Evolutionary conservation across 2,329 filamentous ascomycete species (phyloP).

Genomic region (Lachnellula subtilissima): DNA sequence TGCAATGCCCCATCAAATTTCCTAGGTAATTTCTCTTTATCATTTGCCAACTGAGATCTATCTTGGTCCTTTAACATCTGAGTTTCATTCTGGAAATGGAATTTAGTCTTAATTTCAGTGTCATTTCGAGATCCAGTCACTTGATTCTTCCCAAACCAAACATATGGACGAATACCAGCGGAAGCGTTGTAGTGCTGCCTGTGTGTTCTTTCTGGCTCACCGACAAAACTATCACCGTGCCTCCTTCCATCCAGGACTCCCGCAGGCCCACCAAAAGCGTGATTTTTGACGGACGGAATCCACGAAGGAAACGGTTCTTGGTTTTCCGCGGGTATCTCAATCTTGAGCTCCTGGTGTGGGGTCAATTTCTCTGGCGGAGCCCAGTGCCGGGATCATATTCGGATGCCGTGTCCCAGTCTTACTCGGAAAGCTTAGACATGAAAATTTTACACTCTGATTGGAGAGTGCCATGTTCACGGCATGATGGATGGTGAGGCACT

Average conservation of each 20-base stretch:
- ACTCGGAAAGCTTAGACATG: not conserved
- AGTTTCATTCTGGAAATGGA: not conserved
- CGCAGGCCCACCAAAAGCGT: conserved; percentile 12
- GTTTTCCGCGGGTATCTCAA: not conserved
- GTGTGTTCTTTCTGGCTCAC: conserved; percentile 2
- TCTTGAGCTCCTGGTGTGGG: not conserved
- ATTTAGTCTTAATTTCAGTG: not conserved
- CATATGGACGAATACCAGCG: conserved; percentile 1
- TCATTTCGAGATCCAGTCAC: not conserved
- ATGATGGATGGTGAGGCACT: not conserved
- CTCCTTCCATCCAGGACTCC: conserved; percentile 1
- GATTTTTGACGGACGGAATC: conserved; percentile 14
- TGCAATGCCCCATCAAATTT: conserved; percentile 7
- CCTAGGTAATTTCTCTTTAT: not conserved
- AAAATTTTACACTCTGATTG: not conserved
- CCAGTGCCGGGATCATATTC: not conserved
- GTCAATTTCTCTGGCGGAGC: not conserved
- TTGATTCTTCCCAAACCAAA: conserved; percentile 1
- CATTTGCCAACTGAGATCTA: not conserved
- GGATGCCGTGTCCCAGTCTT: not conserved
- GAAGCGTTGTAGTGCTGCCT: conserved; percentile 15
- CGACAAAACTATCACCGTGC: conserved; percentile 21
- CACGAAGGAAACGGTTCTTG: conserved; percentile 4
- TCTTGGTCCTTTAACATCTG: not conserved
- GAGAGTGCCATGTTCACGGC: not conserved